These are phyloP conservation scores for Hyparrhenia diplandra DNA, from an alignment of 176 grass and related monocot species.

Conservation along the genomic window DNA sequence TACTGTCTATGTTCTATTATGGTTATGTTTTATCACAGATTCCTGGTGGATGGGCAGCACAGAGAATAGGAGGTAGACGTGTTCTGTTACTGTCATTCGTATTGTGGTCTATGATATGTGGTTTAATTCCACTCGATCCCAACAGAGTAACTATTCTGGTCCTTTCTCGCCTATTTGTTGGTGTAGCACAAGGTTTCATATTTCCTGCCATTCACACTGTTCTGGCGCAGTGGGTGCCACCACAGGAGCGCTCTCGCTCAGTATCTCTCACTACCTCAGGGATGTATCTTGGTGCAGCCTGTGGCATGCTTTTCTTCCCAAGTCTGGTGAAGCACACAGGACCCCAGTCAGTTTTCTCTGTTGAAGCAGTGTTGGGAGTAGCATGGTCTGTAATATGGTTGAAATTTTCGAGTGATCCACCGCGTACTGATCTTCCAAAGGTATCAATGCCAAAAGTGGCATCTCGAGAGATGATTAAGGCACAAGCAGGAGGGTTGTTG, in stretches of 20 bases:
- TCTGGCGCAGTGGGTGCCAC: conserved; percentile 86
- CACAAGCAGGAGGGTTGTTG: conserved; percentile 33
- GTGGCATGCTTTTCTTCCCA: conserved; percentile 70
- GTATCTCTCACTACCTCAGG: conserved; percentile 88
- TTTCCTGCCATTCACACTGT: conserved; percentile 86
- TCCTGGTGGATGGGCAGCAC: conserved; percentile 78
- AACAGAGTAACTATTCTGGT: conserved; percentile 45
- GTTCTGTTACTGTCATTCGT: conserved; percentile 66
- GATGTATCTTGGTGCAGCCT: conserved; percentile 90
- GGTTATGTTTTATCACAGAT: conserved; percentile 83
- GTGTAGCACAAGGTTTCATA: conserved; percentile 80
- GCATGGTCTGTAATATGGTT: conserved; percentile 74
- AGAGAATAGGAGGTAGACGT: conserved; percentile 62
- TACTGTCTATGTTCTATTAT: conserved; percentile 70
- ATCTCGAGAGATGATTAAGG: conserved; percentile 59
- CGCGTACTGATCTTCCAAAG: conserved; percentile 52
- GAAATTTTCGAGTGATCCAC: conserved; percentile 64
- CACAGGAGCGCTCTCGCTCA: conserved; percentile 71
- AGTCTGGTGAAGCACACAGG: conserved; percentile 66
- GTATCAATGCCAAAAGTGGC: conserved; percentile 47
- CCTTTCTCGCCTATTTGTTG: conserved; percentile 68
- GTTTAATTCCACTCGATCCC: conserved; percentile 65
- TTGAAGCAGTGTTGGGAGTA: conserved; percentile 64
- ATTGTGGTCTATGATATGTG: conserved; percentile 75
- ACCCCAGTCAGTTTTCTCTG: conserved; percentile 57